Percentiles rank a stretch among this genome's conserved stretches.
Evolutionary conservation across 129 eudicot species (phyloP).

Genomic region (Scalesia atractyloides): DNA sequence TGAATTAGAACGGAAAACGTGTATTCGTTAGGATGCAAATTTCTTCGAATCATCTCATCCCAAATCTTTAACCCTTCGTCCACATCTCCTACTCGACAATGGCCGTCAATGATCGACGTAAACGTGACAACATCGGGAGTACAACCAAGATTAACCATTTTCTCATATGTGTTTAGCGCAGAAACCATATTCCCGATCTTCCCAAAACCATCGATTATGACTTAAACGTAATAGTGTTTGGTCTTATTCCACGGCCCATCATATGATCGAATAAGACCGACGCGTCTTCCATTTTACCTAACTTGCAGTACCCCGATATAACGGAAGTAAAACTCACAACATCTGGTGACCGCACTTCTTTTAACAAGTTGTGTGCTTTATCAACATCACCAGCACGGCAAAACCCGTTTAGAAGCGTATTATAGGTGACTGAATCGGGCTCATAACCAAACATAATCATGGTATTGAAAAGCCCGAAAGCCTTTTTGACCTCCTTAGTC

Average conservation of each 20-base stretch:
- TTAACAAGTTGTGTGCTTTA: slow-evolving; percentile 55
- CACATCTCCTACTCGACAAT: slow-evolving; percentile 66
- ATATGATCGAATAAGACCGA: slow-evolving; percentile 53
- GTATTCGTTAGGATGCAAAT: slow-evolving; percentile 58
- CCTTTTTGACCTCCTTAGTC: slow-evolving; percentile 53
- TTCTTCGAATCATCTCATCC: slow-evolving; percentile 61
- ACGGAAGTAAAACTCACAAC: slow-evolving; percentile 77
- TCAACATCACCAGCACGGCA: slow-evolving; percentile 53
- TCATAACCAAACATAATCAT: slow-evolving; percentile 59
- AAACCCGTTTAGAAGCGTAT: slow-evolving; percentile 66
- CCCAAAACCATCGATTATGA: slow-evolving; percentile 77
- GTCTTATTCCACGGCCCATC: slow-evolving; percentile 58
- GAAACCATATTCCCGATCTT: slow-evolving; percentile 63
- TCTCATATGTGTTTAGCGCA: slow-evolving; percentile 44
- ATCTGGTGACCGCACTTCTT: slow-evolving; percentile 60
- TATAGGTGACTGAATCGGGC: slow-evolving; percentile 72
- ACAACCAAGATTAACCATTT: slow-evolving; percentile 54
- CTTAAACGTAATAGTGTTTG: slow-evolving; percentile 65
- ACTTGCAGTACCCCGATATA: slow-evolving; percentile 70
- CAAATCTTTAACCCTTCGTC: slow-evolving; percentile 56
- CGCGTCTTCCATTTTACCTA: slow-evolving; percentile 65
- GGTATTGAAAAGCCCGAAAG: slow-evolving; percentile 47
- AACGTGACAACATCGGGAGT: slow-evolving; percentile 82
- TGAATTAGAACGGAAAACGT: slow-evolving; percentile 66
- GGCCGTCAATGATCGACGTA: slow-evolving; percentile 67